Conservation (phyloP, 2,329 filamentous ascomycete genomes). For the Stagonosporopsis tanaceti region DNA sequence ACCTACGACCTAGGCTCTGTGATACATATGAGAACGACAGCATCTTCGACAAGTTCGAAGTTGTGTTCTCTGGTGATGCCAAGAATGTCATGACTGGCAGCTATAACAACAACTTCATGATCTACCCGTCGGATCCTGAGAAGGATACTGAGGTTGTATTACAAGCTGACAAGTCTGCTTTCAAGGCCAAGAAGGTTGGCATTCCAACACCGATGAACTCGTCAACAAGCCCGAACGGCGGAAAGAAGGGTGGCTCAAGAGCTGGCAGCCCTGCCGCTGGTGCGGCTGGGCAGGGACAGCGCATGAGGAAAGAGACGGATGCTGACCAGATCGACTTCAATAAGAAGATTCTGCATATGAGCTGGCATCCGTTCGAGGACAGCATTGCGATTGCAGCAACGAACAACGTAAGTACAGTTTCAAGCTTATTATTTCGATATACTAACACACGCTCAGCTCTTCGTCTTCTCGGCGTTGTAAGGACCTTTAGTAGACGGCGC, state of each 20-base stretch:
- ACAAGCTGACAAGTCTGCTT: constrained; percentile 97
- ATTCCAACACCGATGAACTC: constrained; percentile 96
- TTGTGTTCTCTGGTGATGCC: constrained; percentile 96
- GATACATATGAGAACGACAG: constrained; percentile 99
- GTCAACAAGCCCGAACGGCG: constrained; percentile 73
- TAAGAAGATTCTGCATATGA: constrained; percentile 99
- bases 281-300: constrained; percentile 76
- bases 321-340: constrained; percentile 99
- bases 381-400: constrained; percentile 99
- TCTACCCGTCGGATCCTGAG: constrained; percentile 94
- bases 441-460: constrained; percentile 54
- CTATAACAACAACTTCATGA: constrained; percentile 99
- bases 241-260: constrained; percentile 88
- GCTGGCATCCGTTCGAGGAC: constrained; percentile 99
- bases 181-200: constrained; percentile 99
- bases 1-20: constrained; percentile 90
- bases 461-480: constrained; percentile 64
- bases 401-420: constrained; percentile 82
- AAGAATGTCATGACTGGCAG: constrained; percentile 99
- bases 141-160: constrained; percentile 97
- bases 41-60: constrained; percentile 99
- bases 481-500: constrained; percentile 28
- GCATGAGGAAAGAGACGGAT: constrained; percentile 99
- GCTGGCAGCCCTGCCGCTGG: constrained; percentile 85
- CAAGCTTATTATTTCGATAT: background rate